Evolutionary conservation across 306 rosid species (phyloP).

Genomic region (Macrotyloma uniflorum): DNA sequence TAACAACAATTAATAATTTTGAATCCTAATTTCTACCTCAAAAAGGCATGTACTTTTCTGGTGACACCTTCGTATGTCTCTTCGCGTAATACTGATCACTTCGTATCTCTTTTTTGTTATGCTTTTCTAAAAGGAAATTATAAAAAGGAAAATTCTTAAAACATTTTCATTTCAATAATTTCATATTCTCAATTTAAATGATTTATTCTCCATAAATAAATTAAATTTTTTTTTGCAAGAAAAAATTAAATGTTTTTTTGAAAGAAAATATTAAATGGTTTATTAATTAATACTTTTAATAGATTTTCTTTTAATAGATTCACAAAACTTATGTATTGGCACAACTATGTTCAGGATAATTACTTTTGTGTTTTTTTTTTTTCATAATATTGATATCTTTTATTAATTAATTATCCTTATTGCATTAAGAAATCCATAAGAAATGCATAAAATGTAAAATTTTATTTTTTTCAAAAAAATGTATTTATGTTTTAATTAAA

Average conservation of each 20-base stretch:
- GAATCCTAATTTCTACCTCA: not conserved
- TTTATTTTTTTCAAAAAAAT: no score
- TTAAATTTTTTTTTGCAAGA: no score
- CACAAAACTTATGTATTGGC: not conserved
- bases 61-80: slow-evolving; percentile 6
- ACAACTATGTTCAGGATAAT: not conserved
- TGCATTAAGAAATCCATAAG: not conserved
- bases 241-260: not conserved
- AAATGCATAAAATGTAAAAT: no score
- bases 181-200: not conserved
- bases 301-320: not conserved
- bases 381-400: not conserved
- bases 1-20: not conserved
- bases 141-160: not conserved
- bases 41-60: not conserved
- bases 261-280: not conserved
- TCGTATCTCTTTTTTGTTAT: not conserved
- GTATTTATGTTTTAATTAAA: not conserved
- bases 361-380: not conserved
- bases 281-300: not conserved
- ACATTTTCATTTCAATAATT: not conserved
- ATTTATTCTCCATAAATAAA: not conserved
- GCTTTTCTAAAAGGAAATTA: no score
- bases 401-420: not conserved
- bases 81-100: not conserved